Base-by-base conservation (phyloP, 441 rosid species). In the Aleurites moluccanus region DNA sequence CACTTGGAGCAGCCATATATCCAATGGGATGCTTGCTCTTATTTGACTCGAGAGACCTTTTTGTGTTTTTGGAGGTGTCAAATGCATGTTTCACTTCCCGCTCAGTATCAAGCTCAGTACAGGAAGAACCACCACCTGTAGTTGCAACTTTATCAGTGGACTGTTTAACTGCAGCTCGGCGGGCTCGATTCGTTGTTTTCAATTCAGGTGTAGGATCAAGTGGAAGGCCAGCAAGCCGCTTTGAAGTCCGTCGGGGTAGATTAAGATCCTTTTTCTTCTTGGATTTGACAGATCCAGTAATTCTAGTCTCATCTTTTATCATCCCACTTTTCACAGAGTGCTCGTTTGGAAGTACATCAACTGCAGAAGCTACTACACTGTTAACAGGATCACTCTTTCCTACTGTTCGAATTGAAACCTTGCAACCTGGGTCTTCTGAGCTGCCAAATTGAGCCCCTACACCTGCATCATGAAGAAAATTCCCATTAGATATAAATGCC, bases 191-290 rank as follows among this genome's bases (percentile, higher is more conserved):
- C 56, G 75, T 80, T 79, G 85, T 70, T 80, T 85, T 82, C 50
- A 88, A 80, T 80, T 91, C 95, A 71, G 88, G 87, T 47, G 80
- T 78, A 45, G 89, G 89, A 76, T 92, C 89, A 71, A 88, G 90
- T 55, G 88, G 88, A 69, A 91, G 77, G 59, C 97, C 98, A 80
- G 99, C 95, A 78, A 93, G 92, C 45, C 99, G 87, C 78, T 87
- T 93, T 75, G 99, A 96, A 78, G 94, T 81, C 69, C 97, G 85
- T 42, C 92, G 88, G 49, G 93, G 86, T 63, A 83, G 69, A 64
- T 82, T 77, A 23, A 73, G 25, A 27, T 71, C 79, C 50, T 81
- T 86, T 70, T 75, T 88, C 75, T 79, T 80, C 82, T 78, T 85
- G 63, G 84, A 78, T 40, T 82, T 84, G 67, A 71, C 64, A 57